These are phyloP conservation scores for Ambrosiella beaveri DNA, from an alignment of 2,329 filamentous ascomycete genomes.

Conservation along the genomic window DNA sequence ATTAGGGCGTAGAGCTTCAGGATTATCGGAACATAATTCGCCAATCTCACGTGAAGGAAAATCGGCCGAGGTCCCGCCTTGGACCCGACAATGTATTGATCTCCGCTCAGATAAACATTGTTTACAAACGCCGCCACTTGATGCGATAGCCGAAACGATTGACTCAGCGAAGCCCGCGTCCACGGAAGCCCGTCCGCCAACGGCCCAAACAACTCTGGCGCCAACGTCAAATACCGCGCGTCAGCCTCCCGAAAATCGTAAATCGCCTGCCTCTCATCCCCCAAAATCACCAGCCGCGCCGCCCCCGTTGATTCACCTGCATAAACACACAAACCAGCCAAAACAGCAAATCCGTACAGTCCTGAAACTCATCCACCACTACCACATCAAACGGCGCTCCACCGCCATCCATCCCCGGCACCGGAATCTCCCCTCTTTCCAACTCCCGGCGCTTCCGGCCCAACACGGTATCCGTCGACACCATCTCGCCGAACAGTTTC, in stretches of 20 bases:
- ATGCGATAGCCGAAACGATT: constrained; percentile 18
- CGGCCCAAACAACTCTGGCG: constrained; percentile 15
- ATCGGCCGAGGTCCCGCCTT: constrained; percentile 18
- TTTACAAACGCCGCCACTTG: constrained; percentile 18
- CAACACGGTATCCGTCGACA: constrained; percentile 15
- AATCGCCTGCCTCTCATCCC: constrained; percentile 20
- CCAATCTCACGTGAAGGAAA: constrained; percentile 15
- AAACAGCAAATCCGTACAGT: constrained; percentile 18
- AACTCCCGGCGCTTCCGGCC: constrained; percentile 1
- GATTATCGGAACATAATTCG: constrained; percentile 11
- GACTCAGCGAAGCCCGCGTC: constrained; percentile 13
- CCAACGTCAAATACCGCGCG: constrained; percentile 17
- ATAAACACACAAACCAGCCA: constrained; percentile 17
- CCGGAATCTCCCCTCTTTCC: background rate
- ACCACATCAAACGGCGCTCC: constrained; percentile 18
- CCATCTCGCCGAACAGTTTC: constrained; percentile 13
- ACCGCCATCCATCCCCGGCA: constrained; percentile 14
- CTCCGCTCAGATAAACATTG: constrained; percentile 16
- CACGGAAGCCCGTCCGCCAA: constrained; percentile 16
- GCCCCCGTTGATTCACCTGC: constrained; percentile 14
- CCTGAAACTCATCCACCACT: constrained; percentile 20
- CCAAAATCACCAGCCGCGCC: constrained; percentile 18
- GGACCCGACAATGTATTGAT: constrained; percentile 18
- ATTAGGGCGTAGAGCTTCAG: constrained; percentile 15
- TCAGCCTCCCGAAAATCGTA: constrained; percentile 19